Evolutionary conservation across 2,329 filamentous ascomycete species (phyloP).

Genomic region (Ophiostoma ulmi): DNA sequence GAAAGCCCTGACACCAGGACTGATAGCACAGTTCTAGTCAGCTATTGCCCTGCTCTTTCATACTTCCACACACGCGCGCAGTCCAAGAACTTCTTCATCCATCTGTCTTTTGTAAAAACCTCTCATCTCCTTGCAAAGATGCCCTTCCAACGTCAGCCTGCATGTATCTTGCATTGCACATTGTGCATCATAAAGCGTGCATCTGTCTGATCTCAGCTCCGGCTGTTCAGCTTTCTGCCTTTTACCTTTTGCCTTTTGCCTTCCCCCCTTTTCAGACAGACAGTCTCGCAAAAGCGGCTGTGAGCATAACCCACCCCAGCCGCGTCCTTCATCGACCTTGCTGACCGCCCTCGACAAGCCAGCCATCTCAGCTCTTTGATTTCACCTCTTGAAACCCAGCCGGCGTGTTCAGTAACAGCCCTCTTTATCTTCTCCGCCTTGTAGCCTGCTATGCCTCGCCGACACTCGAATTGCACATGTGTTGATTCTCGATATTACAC

Average conservation of each 20-base stretch:
- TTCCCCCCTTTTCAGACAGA: not conserved
- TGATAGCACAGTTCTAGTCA: not conserved
- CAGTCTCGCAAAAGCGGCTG: slow-evolving; percentile 2
- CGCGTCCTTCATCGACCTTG: not conserved
- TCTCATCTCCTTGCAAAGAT: not conserved
- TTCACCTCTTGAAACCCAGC: too few relatives aligned
- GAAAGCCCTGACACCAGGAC: not conserved
- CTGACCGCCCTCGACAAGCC: not conserved
- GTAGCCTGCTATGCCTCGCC: not conserved
- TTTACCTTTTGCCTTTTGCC: not conserved
- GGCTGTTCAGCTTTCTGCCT: slow-evolving; percentile 1
- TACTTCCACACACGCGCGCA: too few relatives aligned
- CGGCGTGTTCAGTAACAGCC: not conserved
- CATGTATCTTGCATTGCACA: not conserved
- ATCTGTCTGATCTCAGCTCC: not conserved
- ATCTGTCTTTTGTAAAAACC: not conserved
- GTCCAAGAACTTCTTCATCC: too few relatives aligned
- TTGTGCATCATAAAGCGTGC: not conserved
- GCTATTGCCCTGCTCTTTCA: too few relatives aligned
- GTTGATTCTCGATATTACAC: not conserved
- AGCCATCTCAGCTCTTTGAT: too few relatives aligned
- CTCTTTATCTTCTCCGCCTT: not conserved
- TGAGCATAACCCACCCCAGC: not conserved
- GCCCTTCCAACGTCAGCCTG: too few relatives aligned
- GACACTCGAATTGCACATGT: not conserved